Conservation (phyloP, 495 filamentous ascomycete species). For the Trichoderma erinaceum region DNA sequence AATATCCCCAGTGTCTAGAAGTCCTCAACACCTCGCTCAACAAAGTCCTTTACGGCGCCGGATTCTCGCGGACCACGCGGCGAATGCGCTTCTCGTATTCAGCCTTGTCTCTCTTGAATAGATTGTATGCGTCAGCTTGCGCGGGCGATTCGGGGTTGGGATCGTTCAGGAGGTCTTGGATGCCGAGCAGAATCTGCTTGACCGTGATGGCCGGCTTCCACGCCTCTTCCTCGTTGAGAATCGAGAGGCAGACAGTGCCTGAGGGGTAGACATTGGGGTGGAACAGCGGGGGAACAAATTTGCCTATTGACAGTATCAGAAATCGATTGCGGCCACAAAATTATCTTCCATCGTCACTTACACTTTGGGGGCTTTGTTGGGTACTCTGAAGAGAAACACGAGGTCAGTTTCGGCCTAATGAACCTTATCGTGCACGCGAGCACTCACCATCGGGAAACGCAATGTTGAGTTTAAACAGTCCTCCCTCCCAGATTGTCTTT, state of each 20-base stretch:
- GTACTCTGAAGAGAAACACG: constrained; percentile 61
- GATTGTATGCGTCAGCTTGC: constrained; percentile 94
- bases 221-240: constrained; percentile 96
- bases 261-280: constrained; percentile 99
- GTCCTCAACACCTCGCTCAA: neutral
- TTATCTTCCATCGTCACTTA: constrained; percentile 36
- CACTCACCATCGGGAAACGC: constrained; percentile 88
- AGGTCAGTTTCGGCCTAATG: constrained; percentile 22
- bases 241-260: constrained; percentile 94
- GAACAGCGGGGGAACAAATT: constrained; percentile 93
- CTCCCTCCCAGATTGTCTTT: constrained; percentile 94
- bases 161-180: constrained; percentile 91
- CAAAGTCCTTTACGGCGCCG: constrained; percentile 38
- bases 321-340: neutral
- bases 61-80: constrained; percentile 82
- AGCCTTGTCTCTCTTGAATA: constrained; percentile 82
- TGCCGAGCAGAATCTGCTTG: constrained; percentile 91
- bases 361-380: constrained; percentile 98
- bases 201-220: constrained; percentile 99
- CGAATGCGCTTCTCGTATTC: constrained; percentile 86
- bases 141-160: constrained; percentile 96
- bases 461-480: constrained; percentile 88
- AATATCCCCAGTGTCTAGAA: neutral
- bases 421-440: constrained; percentile 16
- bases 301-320: constrained; percentile 54